Evolutionary conservation across 257 asterid species (phyloP).

Genomic region (Scutellaria barbata): DNA sequence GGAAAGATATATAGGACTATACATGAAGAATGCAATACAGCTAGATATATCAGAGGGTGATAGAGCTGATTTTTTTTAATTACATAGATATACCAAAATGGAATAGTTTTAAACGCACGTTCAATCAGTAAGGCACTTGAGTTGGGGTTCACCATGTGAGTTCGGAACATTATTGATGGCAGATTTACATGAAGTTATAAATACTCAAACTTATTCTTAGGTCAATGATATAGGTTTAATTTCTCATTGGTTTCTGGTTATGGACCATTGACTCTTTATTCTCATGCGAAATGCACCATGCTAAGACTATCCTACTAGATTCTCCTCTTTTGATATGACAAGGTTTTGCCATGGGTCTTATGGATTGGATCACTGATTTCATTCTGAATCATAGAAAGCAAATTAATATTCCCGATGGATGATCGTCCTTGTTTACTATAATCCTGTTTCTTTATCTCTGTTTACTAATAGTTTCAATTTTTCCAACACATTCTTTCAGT

Average conservation of each 20-base stretch:
- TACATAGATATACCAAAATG: constrained; percentile 21
- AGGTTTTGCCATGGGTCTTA: constrained; percentile 13
- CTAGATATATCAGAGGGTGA: background rate
- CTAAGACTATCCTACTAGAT: constrained; percentile 16
- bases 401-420: constrained; percentile 22
- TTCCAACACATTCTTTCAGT: constrained; percentile 47
- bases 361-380: background rate
- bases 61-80: background rate
- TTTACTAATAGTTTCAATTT: constrained; percentile 33
- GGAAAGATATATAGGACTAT: constrained; percentile 1
- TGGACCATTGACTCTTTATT: constrained; percentile 19
- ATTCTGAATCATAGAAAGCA: background rate
- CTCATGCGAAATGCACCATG: constrained; percentile 17
- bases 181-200: constrained; percentile 21
- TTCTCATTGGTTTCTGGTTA: constrained; percentile 27
- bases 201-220: constrained; percentile 20
- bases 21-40: constrained; percentile 6
- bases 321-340: constrained; percentile 22
- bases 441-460: constrained; percentile 32
- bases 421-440: constrained; percentile 22
- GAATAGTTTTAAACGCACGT: background rate
- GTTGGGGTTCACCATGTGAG: constrained; percentile 11
- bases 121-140: constrained; percentile 20
- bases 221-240: constrained; percentile 12
- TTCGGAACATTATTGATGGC: constrained; percentile 23